Conservation (phyloP, 306 rosid species). For the Fragaria nilgerrensis region DNA sequence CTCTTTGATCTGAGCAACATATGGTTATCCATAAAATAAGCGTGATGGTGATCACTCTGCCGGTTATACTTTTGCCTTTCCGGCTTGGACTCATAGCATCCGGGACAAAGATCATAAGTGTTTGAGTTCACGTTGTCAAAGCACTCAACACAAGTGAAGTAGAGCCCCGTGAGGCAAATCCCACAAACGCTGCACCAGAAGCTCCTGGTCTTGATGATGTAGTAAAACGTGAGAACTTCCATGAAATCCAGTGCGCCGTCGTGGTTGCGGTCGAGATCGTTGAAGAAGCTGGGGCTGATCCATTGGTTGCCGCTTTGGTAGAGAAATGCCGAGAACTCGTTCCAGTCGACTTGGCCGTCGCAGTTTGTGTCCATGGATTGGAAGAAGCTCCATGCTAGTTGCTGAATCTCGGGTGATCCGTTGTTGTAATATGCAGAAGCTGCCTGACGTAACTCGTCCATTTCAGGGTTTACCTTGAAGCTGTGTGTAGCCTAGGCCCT, state of each 20-base stretch:
- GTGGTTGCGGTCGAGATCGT: constrained; percentile 18
- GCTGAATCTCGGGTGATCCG: constrained; percentile 18
- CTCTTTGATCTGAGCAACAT: constrained; percentile 17
- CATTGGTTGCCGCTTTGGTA: constrained; percentile 21
- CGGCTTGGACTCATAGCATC: constrained; percentile 7
- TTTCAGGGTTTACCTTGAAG: neutral
- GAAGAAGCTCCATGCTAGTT: constrained; percentile 26
- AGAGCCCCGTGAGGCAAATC: constrained; percentile 15
- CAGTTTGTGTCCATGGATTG: constrained; percentile 28
- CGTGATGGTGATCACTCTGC: constrained; percentile 17
- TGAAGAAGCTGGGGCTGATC: constrained; percentile 24
- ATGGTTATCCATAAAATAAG: constrained; percentile 27
- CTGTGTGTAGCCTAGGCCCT: too few relatives aligned
- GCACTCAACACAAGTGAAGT: constrained; percentile 30
- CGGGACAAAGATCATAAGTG: constrained; percentile 22
- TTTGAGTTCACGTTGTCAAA: constrained; percentile 11
- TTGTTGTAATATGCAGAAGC: constrained; percentile 30
- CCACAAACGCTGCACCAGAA: constrained; percentile 24
- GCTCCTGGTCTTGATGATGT: constrained; percentile 25
- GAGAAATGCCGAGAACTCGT: constrained; percentile 24
- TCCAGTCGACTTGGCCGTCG: constrained; percentile 17
- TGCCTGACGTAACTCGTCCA: constrained; percentile 16
- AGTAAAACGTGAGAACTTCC: constrained; percentile 30
- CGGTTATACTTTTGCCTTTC: constrained; percentile 1
- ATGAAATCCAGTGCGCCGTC: constrained; percentile 26